These are phyloP conservation scores for Leccinellum rugosiceps DNA, from an alignment of 768 basidiomycete species.

Conservation along the genomic window DNA sequence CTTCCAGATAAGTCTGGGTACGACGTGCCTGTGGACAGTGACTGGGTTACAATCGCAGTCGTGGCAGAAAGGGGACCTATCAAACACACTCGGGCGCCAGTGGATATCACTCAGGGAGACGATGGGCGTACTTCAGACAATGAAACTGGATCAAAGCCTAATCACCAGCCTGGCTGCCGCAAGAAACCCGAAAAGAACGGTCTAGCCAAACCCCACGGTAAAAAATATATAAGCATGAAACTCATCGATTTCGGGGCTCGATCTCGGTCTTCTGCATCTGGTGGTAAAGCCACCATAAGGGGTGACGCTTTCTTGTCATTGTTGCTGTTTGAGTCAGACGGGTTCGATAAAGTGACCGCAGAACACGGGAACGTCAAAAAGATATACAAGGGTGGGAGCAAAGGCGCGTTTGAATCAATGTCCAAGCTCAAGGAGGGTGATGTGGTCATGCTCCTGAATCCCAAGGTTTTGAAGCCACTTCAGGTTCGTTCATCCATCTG, in stretches of 20 bases:
- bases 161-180: neutral
- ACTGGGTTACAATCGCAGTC: slow-evolving; percentile 96
- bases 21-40: slow-evolving; percentile 87
- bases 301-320: slow-evolving; percentile 85
- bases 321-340: slow-evolving; percentile 86
- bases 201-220: slow-evolving; percentile 47
- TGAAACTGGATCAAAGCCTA: slow-evolving; percentile 12
- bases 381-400: slow-evolving; percentile 83
- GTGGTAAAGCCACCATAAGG: slow-evolving; percentile 54
- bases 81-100: slow-evolving; percentile 67
- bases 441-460: slow-evolving; percentile 87
- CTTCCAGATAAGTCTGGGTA: slow-evolving; percentile 78
- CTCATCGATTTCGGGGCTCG: slow-evolving; percentile 77
- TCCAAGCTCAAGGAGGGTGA: slow-evolving; percentile 86
- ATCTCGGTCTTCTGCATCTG: slow-evolving; percentile 50
- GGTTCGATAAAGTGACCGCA: slow-evolving; percentile 51
- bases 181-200: slow-evolving; percentile 18
- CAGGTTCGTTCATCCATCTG: slow-evolving; percentile 50
- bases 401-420: slow-evolving; percentile 87
- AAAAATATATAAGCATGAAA: slow-evolving; percentile 85
- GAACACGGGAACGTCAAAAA: slow-evolving; percentile 55
- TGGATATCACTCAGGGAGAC: slow-evolving; percentile 42
- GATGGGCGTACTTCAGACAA: slow-evolving; percentile 41
- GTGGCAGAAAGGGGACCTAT: slow-evolving; percentile 87
- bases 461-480: slow-evolving; percentile 81